Conservation (phyloP, 176 grass and related monocot genomes). For the Neostapfia colusana region DNA sequence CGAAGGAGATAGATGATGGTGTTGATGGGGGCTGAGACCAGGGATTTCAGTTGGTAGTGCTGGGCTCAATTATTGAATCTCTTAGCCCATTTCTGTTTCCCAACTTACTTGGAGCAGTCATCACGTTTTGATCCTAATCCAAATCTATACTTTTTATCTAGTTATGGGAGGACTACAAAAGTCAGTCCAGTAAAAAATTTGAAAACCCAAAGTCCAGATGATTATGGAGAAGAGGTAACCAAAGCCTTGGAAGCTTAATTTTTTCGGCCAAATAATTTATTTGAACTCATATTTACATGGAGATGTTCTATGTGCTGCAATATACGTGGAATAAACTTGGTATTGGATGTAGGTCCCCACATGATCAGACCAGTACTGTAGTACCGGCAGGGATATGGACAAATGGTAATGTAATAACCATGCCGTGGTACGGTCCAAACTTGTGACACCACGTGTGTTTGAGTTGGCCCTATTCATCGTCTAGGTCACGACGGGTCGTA, state of each 20-base stretch:
- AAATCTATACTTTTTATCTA: not conserved
- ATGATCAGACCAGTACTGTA: too few species aligned
- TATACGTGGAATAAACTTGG: too few species aligned
- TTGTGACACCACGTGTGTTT: too few species aligned
- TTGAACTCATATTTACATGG: not conserved
- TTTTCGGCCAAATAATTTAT: not conserved
- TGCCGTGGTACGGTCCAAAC: too few species aligned
- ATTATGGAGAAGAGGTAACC: not conserved
- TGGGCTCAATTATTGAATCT: conserved; percentile 30
- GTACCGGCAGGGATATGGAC: too few species aligned
- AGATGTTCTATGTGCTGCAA: too few species aligned
- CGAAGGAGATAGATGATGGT: not conserved
- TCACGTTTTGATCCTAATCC: not conserved
- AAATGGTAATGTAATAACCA: too few species aligned
- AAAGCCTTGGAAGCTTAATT: not conserved
- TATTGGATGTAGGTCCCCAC: not conserved
- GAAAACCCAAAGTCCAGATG: not conserved
- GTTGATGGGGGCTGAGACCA: not conserved
- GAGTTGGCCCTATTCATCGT: too few species aligned
- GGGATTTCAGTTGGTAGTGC: not conserved
- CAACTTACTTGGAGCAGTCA: not conserved
- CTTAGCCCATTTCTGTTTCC: not conserved
- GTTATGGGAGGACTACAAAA: not conserved
- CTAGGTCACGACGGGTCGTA: too few species aligned
- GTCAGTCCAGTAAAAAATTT: not conserved